Base-by-base conservation (phyloP, 176 grass and related monocot genomes). In the Alopecurus myosuroides region DNA sequence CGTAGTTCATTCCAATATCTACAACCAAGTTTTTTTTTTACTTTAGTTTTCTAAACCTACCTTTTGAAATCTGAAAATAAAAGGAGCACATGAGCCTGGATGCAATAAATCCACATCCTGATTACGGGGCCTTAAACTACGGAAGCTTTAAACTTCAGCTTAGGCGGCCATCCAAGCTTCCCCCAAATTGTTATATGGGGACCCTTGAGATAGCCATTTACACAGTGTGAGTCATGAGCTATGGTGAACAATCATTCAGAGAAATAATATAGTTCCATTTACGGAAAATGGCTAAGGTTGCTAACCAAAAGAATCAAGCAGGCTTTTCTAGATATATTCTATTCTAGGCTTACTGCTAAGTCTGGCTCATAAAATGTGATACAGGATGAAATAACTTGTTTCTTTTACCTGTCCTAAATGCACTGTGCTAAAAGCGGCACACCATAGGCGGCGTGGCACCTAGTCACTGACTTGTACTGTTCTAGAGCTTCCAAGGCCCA, bases 381-480 rank as follows among this genome's bases (percentile, higher is more conserved):
- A 6, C 25, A 34, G 36, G 23, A 67, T 15, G 28, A 75, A 53
- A 35, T 42, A 85, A 67, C 17, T 19, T 75, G 37, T 68, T 80
- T 17, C 11, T 25, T 55, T 67, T 63, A 85, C 28, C 42, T 68
- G 49, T 14, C 37, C 39, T 8, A 85, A 71, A 36, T 81, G 17
- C n/a, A 64, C 18, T 36, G 71, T 74, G 42, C 71, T 33, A 74
- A 50, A 74, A 74, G 71, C 44, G 45, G 45, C 26, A 74, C 71
- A 11, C 26, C 26, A 1, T 50, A 73, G 71, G 44, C 28, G 28
- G 26, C 1, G 28, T 49, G 71, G 26, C 28, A 28, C 26, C 71
- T 74, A 74, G 44, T 74, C 70, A 50, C 44, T 26, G 33, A 31
- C 69, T 69, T 89, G 30, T 50, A 77, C 18, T 85, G 28, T 82